Conservation (phyloP, 2,329 filamentous ascomycete genomes). For the Beauveria bassiana region DNA sequence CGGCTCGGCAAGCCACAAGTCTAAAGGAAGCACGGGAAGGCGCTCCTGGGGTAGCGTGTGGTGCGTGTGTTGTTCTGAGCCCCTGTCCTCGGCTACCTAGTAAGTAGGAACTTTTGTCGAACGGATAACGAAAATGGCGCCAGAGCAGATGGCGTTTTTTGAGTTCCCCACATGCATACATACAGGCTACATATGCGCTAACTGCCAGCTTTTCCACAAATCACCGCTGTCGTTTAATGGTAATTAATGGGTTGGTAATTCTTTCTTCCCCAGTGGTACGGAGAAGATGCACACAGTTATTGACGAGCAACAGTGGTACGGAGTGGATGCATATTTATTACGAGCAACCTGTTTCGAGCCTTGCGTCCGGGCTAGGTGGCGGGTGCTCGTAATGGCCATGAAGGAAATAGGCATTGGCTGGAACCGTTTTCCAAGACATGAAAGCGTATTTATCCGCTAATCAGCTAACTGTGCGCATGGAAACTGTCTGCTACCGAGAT, state of each 20-base stretch:
- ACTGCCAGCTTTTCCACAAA: neutral
- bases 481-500: too few relatives aligned
- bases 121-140: neutral
- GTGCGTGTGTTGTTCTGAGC: neutral
- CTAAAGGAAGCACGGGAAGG: too few relatives aligned
- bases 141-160: neutral
- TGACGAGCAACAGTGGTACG: neutral
- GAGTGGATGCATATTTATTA: neutral
- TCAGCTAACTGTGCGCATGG: too few relatives aligned
- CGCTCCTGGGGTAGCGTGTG: neutral
- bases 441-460: too few relatives aligned
- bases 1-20: conserved; percentile 5
- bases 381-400: too few relatives aligned
- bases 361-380: neutral
- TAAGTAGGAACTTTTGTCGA: neutral
- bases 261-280: neutral
- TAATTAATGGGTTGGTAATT: neutral
- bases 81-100: neutral
- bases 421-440: too few relatives aligned
- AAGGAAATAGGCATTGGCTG: too few relatives aligned
- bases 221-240: neutral
- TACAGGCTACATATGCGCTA: neutral
- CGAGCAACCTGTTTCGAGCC: neutral
- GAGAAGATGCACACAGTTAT: neutral
- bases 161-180: neutral